Conservation (phyloP, 768 basidiomycete species). For the Exsudoporus frostii region DNA sequence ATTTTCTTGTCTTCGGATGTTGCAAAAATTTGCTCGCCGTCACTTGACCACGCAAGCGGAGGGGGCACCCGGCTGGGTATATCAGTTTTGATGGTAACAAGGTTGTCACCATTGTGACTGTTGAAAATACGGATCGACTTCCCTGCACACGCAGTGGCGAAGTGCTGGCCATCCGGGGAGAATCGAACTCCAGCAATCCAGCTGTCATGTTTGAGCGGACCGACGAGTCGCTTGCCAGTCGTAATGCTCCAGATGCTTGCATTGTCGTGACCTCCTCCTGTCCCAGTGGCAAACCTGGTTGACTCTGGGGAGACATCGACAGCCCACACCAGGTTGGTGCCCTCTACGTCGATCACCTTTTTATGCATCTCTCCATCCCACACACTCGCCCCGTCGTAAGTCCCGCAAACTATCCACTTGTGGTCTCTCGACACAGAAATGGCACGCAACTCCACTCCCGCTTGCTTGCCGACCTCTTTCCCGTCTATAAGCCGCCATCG, state of each 20-base stretch:
- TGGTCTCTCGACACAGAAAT: too few species aligned
- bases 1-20: background rate
- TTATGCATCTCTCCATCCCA: too few species aligned
- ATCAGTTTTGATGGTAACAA: background rate
- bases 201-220: background rate
- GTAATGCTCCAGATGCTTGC: background rate
- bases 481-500: too few species aligned
- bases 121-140: background rate
- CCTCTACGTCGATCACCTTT: too few species aligned
- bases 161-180: background rate
- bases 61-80: background rate
- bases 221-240: background rate
- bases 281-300: too few species aligned
- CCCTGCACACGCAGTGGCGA: background rate
- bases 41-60: background rate
- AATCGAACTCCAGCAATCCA: background rate
- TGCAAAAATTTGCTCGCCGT: background rate
- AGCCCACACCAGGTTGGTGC: too few species aligned
- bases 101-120: background rate
- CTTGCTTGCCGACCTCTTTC: too few species aligned
- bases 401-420: too few species aligned
- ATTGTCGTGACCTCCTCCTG: background rate
- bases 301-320: too few species aligned
- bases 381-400: too few species aligned
- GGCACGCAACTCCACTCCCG: too few species aligned